Conservation (phyloP, 345 rosid species). For the Bruguiera parviflora region DNA sequence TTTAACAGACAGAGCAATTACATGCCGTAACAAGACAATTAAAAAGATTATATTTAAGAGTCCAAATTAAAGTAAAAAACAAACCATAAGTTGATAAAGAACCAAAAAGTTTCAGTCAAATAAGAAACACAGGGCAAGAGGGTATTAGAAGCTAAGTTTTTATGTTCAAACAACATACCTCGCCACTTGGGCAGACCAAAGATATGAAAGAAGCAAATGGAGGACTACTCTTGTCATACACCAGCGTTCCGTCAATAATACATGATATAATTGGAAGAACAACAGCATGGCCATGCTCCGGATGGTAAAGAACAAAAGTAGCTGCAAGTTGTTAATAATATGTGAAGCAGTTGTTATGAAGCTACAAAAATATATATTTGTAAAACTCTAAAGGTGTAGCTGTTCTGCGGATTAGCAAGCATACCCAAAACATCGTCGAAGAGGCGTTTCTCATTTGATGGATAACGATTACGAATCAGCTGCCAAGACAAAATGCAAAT, state of each 20-base stretch:
- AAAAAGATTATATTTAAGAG: background rate
- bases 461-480: constrained; percentile 83
- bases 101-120: background rate
- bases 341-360: constrained; percentile 9
- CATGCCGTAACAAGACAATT: constrained; percentile 4
- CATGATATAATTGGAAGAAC: constrained; percentile 92
- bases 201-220: constrained; percentile 96
- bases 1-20: background rate
- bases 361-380: background rate
- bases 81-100: background rate
- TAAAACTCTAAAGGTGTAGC: constrained; percentile 2
- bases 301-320: constrained; percentile 94
- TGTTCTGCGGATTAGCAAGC: constrained; percentile 6
- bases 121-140: background rate
- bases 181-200: constrained; percentile 69
- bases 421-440: constrained; percentile 93
- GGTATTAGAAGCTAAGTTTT: constrained; percentile 3
- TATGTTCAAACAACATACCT: constrained; percentile 44
- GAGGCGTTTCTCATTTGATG: constrained; percentile 70
- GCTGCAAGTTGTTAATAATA: constrained; percentile 49
- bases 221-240: constrained; percentile 65
- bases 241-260: constrained; percentile 80
- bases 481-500: constrained; percentile 34
- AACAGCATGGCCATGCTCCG: constrained; percentile 96
- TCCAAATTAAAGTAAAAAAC: background rate